A percentile compares a stretch with the other conserved stretches of the same genome.
Evolutionary conservation across 2,329 filamentous ascomycete species (phyloP).

Genomic region (Colletotrichum phormii): DNA sequence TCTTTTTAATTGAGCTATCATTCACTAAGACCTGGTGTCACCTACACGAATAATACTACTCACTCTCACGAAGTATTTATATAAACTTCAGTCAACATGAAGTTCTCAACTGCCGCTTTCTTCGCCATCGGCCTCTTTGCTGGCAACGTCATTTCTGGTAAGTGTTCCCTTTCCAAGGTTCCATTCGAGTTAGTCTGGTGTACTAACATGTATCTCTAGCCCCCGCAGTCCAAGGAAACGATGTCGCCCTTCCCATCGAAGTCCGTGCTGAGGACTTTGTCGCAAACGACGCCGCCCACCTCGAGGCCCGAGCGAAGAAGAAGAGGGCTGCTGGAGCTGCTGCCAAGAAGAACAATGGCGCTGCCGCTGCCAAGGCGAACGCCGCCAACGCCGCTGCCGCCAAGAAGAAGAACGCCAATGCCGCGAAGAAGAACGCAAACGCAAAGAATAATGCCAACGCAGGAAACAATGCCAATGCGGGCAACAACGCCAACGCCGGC

Average conservation of each 20-base stretch:
- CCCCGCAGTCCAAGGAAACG: conserved; percentile 2
- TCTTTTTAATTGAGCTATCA: conserved; percentile 7
- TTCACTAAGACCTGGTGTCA: conserved; percentile 28
- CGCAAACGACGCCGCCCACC: conserved; percentile 13
- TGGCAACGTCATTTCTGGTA: conserved; percentile 31
- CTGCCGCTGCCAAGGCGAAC: conserved; percentile 4
- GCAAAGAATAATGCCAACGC: neutral
- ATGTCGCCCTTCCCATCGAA: conserved; percentile 18
- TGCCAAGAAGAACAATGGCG: neutral
- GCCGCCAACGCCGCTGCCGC: neutral
- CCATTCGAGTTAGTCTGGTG: too few species aligned
- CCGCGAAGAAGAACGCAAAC: neutral
- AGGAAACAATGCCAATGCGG: neutral
- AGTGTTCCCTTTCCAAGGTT: neutral
- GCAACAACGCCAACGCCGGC: neutral
- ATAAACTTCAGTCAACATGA: conserved; percentile 17
- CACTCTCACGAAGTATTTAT: neutral
- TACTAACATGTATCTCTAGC: conserved; percentile 1
- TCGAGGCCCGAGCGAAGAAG: conserved; percentile 19
- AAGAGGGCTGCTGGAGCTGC: conserved; percentile 11
- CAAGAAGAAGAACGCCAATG: neutral
- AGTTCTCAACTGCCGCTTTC: conserved; percentile 26
- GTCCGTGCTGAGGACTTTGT: conserved; percentile 10
- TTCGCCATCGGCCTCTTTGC: conserved; percentile 23
- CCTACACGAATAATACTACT: neutral